phyloP scores from a whole-genome alignment of 164 flowering plant genomes.

The Kingdonia uniflora region DNA sequence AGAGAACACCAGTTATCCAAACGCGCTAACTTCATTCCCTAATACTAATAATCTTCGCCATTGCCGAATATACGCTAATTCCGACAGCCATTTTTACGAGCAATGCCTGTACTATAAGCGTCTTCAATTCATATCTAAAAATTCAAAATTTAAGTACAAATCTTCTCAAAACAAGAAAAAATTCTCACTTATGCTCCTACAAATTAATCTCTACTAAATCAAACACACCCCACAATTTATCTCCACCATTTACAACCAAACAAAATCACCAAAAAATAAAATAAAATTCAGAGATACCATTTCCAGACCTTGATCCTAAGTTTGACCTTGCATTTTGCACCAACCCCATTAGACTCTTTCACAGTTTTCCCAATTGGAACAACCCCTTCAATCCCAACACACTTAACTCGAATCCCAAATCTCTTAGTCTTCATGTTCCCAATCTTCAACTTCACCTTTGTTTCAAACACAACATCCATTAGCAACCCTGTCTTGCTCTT shows the following conservation, averaged over 20 bases:
- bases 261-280: background rate
- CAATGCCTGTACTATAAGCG: too few species aligned
- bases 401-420: constrained; percentile 45
- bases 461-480: constrained; percentile 42
- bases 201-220: background rate
- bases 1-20: too few species aligned
- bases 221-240: background rate
- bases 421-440: constrained; percentile 50
- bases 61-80: too few species aligned
- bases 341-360: background rate
- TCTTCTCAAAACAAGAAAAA: too few species aligned
- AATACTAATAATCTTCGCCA: too few species aligned
- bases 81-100: too few species aligned
- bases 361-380: constrained; percentile 18
- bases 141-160: too few species aligned
- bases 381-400: constrained; percentile 27
- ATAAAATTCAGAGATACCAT: constrained; percentile 23
- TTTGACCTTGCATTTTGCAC: constrained; percentile 42
- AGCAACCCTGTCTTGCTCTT: constrained; percentile 46
- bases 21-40: too few species aligned
- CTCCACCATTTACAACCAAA: background rate
- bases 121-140: too few species aligned
- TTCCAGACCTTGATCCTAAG: constrained; percentile 62
- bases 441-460: constrained; percentile 60
- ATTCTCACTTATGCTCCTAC: too few species aligned